Conservation (phyloP, 179 eudicot genomes). For the Amaranthus tricolor region DNA sequence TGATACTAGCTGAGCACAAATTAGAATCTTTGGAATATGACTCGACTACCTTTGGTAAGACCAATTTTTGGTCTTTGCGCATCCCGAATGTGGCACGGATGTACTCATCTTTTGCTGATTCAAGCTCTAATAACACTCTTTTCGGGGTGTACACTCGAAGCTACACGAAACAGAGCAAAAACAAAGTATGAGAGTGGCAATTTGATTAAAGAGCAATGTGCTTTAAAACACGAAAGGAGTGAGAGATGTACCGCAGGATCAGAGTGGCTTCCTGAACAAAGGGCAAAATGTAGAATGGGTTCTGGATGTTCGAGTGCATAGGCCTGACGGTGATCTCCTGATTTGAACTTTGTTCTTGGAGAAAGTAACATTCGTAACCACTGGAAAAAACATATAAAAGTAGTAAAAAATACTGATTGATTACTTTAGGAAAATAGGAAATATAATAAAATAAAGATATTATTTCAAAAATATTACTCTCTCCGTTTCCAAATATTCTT, state of each 20-base stretch:
- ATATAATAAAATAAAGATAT: too few relatives aligned
- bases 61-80: slow-evolving; percentile 68
- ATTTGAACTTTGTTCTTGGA: slow-evolving; percentile 69
- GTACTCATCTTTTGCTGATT: slow-evolving; percentile 82
- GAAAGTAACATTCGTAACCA: slow-evolving; percentile 81
- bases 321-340: slow-evolving; percentile 64
- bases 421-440: too few relatives aligned
- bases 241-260: slow-evolving; percentile 80
- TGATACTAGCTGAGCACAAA: slow-evolving; percentile 47
- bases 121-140: slow-evolving; percentile 64
- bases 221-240: neutral
- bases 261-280: slow-evolving; percentile 88
- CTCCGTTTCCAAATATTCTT: too few relatives aligned
- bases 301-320: slow-evolving; percentile 78
- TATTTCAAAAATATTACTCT: too few relatives aligned
- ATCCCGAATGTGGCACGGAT: slow-evolving; percentile 78
- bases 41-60: slow-evolving; percentile 75
- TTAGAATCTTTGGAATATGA: slow-evolving; percentile 74
- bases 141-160: slow-evolving; percentile 78
- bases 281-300: slow-evolving; percentile 88
- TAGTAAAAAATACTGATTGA: neutral
- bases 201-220: neutral
- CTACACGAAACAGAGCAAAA: slow-evolving; percentile 23
- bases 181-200: neutral
- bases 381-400: slow-evolving; percentile 32